These are phyloP conservation scores for Malus hybrid DNA, from an alignment of 331 rosid genomes.

Conservation along the genomic window DNA sequence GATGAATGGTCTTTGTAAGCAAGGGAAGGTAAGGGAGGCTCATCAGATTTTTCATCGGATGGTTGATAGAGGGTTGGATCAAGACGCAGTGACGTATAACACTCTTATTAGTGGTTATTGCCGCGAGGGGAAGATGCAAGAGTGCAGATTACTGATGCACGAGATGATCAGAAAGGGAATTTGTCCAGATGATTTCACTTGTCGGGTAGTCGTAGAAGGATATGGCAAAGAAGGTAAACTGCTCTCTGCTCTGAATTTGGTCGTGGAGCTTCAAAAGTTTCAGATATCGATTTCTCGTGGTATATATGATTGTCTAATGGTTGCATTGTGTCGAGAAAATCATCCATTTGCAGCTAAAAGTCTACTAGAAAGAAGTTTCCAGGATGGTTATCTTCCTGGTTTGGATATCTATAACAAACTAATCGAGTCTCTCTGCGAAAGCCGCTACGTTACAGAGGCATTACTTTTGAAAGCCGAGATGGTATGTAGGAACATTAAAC, in stretches of 20 bases:
- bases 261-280: slow-evolving; percentile 57
- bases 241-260: slow-evolving; percentile 61
- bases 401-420: slow-evolving; percentile 34
- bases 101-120: slow-evolving; percentile 67
- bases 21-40: slow-evolving; percentile 64
- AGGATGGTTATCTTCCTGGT: slow-evolving; percentile 39
- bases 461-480: slow-evolving; percentile 44
- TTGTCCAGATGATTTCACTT: slow-evolving; percentile 53
- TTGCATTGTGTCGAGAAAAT: slow-evolving; percentile 51
- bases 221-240: slow-evolving; percentile 58
- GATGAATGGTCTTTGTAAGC: slow-evolving; percentile 74
- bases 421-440: slow-evolving; percentile 50
- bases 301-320: slow-evolving; percentile 44
- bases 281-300: slow-evolving; percentile 37
- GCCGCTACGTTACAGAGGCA: slow-evolving; percentile 44
- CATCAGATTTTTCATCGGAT: slow-evolving; percentile 85
- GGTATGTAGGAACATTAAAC: slow-evolving; percentile 26
- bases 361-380: slow-evolving; percentile 46
- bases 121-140: slow-evolving; percentile 47
- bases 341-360: slow-evolving; percentile 77
- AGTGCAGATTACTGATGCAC: slow-evolving; percentile 43
- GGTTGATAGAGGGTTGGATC: slow-evolving; percentile 62
- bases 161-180: slow-evolving; percentile 62
- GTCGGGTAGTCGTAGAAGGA: slow-evolving; percentile 57
- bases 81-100: slow-evolving; percentile 54